Evolutionary conservation across 306 rosid species (phyloP).

Genomic region (Prinsepia uniflora): DNA sequence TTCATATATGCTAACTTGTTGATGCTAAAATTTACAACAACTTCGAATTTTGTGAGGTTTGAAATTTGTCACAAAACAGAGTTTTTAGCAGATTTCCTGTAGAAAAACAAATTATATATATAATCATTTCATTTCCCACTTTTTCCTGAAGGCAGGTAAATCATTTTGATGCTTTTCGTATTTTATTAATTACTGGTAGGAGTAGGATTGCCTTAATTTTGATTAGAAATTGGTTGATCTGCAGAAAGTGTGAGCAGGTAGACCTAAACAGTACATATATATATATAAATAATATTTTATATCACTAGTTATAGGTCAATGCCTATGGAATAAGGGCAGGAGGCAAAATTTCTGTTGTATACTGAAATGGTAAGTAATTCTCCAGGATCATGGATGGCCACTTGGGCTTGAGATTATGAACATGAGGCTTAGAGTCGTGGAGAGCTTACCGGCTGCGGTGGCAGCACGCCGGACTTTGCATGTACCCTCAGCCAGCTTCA

Average conservation of each 20-base stretch:
- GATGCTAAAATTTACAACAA: too few relatives aligned
- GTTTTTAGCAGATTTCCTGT: neutral
- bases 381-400: slow-evolving; percentile 80
- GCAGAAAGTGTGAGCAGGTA: slow-evolving; percentile 7
- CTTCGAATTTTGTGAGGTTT: too few relatives aligned
- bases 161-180: too few relatives aligned
- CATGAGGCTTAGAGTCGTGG: slow-evolving; percentile 47
- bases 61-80: too few relatives aligned
- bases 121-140: too few relatives aligned
- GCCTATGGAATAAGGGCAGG: neutral
- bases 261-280: neutral
- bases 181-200: too few relatives aligned
- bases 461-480: slow-evolving; percentile 30
- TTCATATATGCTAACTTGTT: too few relatives aligned
- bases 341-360: neutral
- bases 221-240: slow-evolving; percentile 11
- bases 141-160: too few relatives aligned
- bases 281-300: too few relatives aligned
- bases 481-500: slow-evolving; percentile 57
- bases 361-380: neutral
- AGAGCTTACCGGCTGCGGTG: slow-evolving; percentile 36
- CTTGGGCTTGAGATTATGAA: slow-evolving; percentile 66
- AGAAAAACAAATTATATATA: neutral
- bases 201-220: neutral
- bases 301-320: slow-evolving; percentile 11